Evolutionary conservation across 73 alveolate species (phyloP), one percentile per base, ranked within the genome.

Genomic region (Paramecium octaurelia): DNA sequence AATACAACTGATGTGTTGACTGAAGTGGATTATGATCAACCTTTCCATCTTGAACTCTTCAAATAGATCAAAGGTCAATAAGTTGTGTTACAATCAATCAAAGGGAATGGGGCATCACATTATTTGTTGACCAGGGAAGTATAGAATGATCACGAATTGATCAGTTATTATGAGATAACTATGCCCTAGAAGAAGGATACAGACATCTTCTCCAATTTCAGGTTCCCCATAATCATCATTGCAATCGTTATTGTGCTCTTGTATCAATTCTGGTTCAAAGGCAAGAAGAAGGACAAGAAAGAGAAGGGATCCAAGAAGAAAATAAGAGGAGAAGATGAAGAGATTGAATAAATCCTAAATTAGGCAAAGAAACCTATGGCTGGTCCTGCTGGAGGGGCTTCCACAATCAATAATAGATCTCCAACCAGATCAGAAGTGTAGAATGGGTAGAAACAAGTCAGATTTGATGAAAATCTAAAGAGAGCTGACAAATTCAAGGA

Each of bases 31-130:
- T 75, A 75, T 42, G 60, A 75, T 0, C n/a, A 75, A 35, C 88
- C 88, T 38, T 29, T 64, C 27, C 11, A 27, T n/a, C 84, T 75
- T 9, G 58, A 75, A 35, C 38, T 29, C 46, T 75, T 75, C 18
- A 75, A 75, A 36, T 21, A 35, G 14, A 38, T 38, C 7, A 2
- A 38, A 34, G 31, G 60, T 21, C 9, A 35, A 12, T 38, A 75
- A 38, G 58, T 75, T 21, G 59, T 75, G n/a, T 29, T 75, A 6
- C 21, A 35, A 24, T 38, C 88, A 3, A 75, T 75, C 6, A 75
- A 75, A 75, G 88, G 88, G 35, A 75, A 75, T 42, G 88, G 69
- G 2, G 88, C 88, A 9, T 38, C 88, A 3, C 88, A 75, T 75
- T 75, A 35, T 75, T 8, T 75, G 18, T 36, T 75, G n/a, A 20